Conservation (phyloP, 768 basidiomycete species). For the Tulasnella sp. region DNA sequence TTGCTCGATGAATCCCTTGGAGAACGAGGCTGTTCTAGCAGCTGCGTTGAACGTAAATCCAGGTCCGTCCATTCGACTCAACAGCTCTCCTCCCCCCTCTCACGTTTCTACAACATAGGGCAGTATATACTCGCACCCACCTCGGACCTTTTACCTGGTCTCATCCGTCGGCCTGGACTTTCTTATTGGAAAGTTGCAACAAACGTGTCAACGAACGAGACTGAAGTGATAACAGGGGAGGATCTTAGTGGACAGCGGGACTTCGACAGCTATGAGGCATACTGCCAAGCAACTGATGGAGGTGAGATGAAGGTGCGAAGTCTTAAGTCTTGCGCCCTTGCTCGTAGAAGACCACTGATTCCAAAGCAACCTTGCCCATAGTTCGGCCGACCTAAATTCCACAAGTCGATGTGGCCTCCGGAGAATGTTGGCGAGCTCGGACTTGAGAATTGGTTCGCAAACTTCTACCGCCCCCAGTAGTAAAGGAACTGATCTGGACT, state of each 20-base stretch:
- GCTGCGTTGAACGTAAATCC: constrained; percentile 65
- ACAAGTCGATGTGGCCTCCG: constrained; percentile 69
- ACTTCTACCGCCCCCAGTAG: neutral
- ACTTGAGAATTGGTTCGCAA: constrained; percentile 60
- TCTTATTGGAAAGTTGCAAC: constrained; percentile 70
- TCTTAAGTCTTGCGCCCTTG: constrained; percentile 18
- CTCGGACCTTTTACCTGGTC: constrained; percentile 43
- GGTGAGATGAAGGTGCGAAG: constrained; percentile 55
- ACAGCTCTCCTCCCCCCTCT: neutral
- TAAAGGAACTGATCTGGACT: neutral
- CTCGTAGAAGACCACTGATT: neutral
- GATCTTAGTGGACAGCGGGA: neutral
- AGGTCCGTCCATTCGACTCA: constrained; percentile 39
- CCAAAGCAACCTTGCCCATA: neutral
- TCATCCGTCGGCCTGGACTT: constrained; percentile 69
- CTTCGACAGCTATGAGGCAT: constrained; percentile 50
- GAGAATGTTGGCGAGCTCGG: constrained; percentile 50
- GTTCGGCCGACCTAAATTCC: constrained; percentile 8
- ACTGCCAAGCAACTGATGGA: constrained; percentile 41
- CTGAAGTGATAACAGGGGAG: neutral
- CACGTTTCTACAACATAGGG: neutral
- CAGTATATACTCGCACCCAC: neutral
- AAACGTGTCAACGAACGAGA: constrained; percentile 27
- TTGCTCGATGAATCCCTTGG: constrained; percentile 92
- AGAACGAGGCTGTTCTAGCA: constrained; percentile 94